Base-by-base conservation (phyloP, 352 stramenopile genomes). In the Globisporangium solare region DNA sequence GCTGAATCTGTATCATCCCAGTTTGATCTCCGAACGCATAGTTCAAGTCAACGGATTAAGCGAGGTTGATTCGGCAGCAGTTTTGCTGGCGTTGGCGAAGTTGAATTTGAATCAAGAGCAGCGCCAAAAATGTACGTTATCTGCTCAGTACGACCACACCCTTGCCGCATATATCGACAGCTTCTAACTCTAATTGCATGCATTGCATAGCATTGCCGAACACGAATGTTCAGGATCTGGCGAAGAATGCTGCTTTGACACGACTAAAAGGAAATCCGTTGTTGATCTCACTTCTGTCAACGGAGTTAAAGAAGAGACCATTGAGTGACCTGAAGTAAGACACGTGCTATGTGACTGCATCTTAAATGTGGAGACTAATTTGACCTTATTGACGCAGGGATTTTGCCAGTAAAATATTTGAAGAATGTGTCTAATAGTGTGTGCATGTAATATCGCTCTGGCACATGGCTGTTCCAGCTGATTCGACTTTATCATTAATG, bases 81-180 rank as follows among this genome's bases (percentile, higher is more conserved):
- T 89, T 14, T 71, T 89, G 14, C 60, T 83, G 31, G 73, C 74
- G 5, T 58, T 85, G 56, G 72, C 74, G 12, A 63, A 71, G 57
- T 47, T 51, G 0, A 66, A 69, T 58, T 52, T 89, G 15, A 73
- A 60, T 31, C 64, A 60, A 17, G 58, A 68, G 8, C 62, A 81
- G 41, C 54, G 86, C 12, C 60, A 58, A 45, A 67, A 70, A 45
- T 56, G 76, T 86, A 73, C 45, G 75, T 74, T 3, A 49, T 3
- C 17, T 35, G 27, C 27, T 35, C 27, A 35, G 27, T 6, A 35
- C 10, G 27, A 35, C 7, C 27, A 7, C 27, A 35, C 10, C 27
- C 4, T 35, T 35, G 7, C 27, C 27, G 27, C 27, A 35, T 35
- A 35, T 35, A 35, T 35, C 10, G 27, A 35, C 27, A 35, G 7